Evolutionary conservation across 2,329 filamentous ascomycete genomes (phyloP), one percentile per base, ranked within the genome.

Genomic region (Aspergillus glaucus): DNA sequence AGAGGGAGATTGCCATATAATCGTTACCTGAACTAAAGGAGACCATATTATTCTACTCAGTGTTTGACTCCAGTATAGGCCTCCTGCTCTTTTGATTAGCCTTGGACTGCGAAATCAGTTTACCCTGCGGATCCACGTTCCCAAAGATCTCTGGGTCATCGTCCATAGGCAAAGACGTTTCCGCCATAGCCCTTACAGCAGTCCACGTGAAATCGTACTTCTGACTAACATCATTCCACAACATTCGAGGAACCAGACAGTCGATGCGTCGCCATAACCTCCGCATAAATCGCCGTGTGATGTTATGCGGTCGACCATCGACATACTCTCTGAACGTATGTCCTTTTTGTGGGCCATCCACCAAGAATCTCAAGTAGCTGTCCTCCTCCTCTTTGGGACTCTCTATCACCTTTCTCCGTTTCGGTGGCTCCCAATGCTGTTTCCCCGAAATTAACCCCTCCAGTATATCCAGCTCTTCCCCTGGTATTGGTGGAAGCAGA

Each of bases 131-230:
- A 43, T 43, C 7, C 14, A 43, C 41, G 15, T 43, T 43, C 21
- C 24, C 22, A 28, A 43, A 43, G 12, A 43, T 43, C 12, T 17
- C 21, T 8, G 24, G 19, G n/a, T 43, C 49, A 36, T 24, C n/a
- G 8, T 43, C 47, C 58, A 26, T 89, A 88, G 34, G 76, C 79
- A 46, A 46, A 37, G 52, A 46, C 21, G 50, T 30, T 2, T 9
- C 8, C 40, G 55, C 54, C 26, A 53, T 14, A 6, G 46, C 24
- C 22, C 58, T 62, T 3, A 53, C 39, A 9, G 48, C 46, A 19
- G 65, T 63, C 65, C 68, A 72, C 6, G 50, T 37, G 46, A 70
- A 64, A 1, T 44, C 36, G 46, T 52, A 57, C 49, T 58, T 65
- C 9, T 61, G 45, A 2, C 48, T 50, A 10, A 28, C 36, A 2